These are phyloP conservation scores for Samsoniella hepiali DNA, from an alignment of 2,329 filamentous ascomycete species.

Conservation along the genomic window DNA sequence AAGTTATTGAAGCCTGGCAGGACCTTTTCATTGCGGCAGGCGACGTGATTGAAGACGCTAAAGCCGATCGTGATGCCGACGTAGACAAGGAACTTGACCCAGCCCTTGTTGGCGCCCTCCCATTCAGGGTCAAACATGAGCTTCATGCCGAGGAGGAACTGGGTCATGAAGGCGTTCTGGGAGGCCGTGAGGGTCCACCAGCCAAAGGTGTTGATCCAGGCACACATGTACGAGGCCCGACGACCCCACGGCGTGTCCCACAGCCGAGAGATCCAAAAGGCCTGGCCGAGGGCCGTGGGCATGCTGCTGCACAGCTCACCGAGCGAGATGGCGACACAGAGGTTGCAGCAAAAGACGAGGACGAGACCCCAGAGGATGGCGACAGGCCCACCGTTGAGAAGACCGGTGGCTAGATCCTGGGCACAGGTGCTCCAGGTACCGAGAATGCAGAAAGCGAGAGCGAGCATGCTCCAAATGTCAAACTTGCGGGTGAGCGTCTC, in stretches of 20 bases:
- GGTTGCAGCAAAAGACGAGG: constrained; percentile 50
- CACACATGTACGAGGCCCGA: constrained; percentile 54
- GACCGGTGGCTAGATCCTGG: constrained; percentile 44
- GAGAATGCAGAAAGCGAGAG: constrained; percentile 54
- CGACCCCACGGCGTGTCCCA: constrained; percentile 41
- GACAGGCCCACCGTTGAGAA: constrained; percentile 53
- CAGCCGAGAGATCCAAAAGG: constrained; percentile 48
- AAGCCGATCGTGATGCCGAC: constrained; percentile 46
- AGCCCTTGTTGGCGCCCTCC: constrained; percentile 43
- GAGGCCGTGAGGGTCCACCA: constrained; percentile 57
- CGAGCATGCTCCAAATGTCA: constrained; percentile 53
- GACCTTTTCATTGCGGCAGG: constrained; percentile 42
- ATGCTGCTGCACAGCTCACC: constrained; percentile 56
- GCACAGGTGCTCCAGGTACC: constrained; percentile 59
- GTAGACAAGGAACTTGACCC: constrained; percentile 55
- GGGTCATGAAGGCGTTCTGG: constrained; percentile 55
- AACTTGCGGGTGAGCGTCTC: constrained; percentile 46
- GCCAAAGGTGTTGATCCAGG: constrained; percentile 59
- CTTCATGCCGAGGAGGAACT: constrained; percentile 56
- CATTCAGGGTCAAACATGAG: constrained; percentile 49
- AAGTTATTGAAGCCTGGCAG: constrained; percentile 54
- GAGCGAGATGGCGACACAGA: constrained; percentile 53
- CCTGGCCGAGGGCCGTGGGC: constrained; percentile 59
- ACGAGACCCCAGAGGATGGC: constrained; percentile 54
- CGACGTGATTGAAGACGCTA: constrained; percentile 49